Conservation (phyloP, 495 filamentous ascomycete genomes). For the Parmelia sp. region DNA sequence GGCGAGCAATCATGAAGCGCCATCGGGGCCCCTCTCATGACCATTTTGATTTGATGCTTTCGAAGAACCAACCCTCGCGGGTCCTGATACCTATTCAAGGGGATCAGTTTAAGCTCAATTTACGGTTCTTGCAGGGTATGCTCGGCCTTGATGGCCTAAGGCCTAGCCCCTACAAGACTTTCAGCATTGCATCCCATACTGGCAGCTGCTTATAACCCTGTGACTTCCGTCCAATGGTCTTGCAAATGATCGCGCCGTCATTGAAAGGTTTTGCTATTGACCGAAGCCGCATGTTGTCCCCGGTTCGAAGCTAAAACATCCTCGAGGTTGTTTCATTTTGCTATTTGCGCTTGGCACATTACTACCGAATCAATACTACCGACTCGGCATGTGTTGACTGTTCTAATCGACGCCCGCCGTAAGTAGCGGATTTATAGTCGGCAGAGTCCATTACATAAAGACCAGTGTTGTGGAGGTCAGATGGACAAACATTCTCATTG, state of each 20-base stretch:
- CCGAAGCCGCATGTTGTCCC: not conserved
- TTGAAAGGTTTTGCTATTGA: not conserved
- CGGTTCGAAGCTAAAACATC: constrained; percentile 1
- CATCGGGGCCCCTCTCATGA: not conserved
- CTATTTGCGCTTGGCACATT: not conserved
- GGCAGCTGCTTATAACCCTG: not conserved
- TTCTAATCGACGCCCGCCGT: too few species aligned
- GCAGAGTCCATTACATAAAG: not conserved
- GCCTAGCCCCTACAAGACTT: not conserved
- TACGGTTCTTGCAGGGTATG: not conserved
- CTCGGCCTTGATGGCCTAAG: not conserved
- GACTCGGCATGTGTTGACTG: not conserved
- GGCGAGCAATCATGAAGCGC: not conserved
- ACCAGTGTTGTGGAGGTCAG: not conserved
- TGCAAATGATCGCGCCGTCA: not conserved
- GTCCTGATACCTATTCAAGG: not conserved
- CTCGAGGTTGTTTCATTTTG: constrained; percentile 2
- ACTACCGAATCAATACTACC: not conserved
- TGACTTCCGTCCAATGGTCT: not conserved
- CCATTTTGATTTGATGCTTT: not conserved
- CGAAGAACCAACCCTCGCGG: not conserved
- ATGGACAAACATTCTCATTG: not conserved
- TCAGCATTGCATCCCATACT: not conserved
- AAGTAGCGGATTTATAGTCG: not conserved
- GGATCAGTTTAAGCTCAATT: not conserved